phyloP scores from a whole-genome alignment of 192 early-diverging fungal species.

The Kickxella alabastrina region DNA sequence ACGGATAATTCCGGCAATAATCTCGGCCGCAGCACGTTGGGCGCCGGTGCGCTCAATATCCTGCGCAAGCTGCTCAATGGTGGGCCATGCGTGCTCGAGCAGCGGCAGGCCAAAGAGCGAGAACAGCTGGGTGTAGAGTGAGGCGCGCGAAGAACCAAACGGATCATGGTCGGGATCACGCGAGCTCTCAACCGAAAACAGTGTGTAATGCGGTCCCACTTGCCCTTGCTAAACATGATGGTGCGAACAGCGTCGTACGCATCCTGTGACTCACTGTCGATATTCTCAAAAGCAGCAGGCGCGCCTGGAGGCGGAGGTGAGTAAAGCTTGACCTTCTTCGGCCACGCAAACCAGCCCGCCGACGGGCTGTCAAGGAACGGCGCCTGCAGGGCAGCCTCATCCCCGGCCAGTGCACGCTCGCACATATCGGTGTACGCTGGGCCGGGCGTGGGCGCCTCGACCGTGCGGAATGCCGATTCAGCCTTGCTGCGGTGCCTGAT shows the following conservation, averaged over 20 bases:
- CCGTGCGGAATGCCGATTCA: not conserved
- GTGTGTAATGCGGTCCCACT: conserved; percentile 67
- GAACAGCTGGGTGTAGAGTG: conserved; percentile 69
- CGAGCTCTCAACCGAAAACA: conserved; percentile 65
- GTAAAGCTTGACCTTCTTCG: conserved; percentile 58
- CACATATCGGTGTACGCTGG: conserved; percentile 21
- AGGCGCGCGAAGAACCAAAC: conserved; percentile 60
- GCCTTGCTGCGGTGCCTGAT: conserved; percentile 62
- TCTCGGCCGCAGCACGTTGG: conserved; percentile 79
- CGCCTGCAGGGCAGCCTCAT: conserved; percentile 7
- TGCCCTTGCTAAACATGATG: conserved; percentile 53
- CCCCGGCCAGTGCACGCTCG: conserved; percentile 33
- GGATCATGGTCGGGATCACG: conserved; percentile 58
- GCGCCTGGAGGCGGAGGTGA: conserved; percentile 23
- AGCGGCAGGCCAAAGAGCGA: conserved; percentile 64
- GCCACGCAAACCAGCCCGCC: conserved; percentile 83
- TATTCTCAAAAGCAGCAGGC: conserved; percentile 40
- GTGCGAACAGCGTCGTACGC: conserved; percentile 55
- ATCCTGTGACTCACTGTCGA: conserved; percentile 58
- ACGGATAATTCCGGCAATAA: conserved; percentile 75
- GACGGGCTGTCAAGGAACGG: conserved; percentile 58
- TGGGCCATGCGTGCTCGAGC: conserved; percentile 53
- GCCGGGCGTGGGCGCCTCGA: not conserved
- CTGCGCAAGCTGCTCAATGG: conserved; percentile 53
- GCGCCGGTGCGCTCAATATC: conserved; percentile 64